Base-by-base conservation (phyloP, 805 yeast species). In the Yamadazyma insecticola region DNA sequence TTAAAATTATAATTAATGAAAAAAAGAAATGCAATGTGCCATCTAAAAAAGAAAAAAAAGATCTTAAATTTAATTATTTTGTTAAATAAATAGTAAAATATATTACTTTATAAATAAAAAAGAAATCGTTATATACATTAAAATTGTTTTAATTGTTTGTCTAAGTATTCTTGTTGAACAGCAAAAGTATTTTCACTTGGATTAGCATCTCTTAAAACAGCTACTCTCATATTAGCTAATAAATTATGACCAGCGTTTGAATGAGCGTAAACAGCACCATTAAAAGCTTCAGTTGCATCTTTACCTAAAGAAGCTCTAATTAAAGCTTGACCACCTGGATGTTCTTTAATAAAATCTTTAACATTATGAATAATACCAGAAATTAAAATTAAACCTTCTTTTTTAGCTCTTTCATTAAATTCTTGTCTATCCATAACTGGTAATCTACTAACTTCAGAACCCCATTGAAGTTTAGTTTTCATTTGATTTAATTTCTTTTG, bases 161-260 rank as follows among this genome's bases (percentile, higher is more conserved):
- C 63, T 55, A 68, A 50, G 46, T 57, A 55, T 37, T 61, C 56
- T 43, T 67, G 67, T 58, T 76, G 82, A 44, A 65, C 55, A 30
- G 58, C 68, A 46, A 63, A 76, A 13, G 81, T 77, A 45, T 76
- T 65, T 29, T 56, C 60, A 29, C 66, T 63, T 25, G 78, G 84
- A 44, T 73, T 74, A 29, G 78, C 68, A 41, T 80, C 89, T 55
- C 78, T 71, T 38, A 83, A 73, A 24, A 84, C 81, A 16, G 90
- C 92, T 12, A 84, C 78, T 69, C 94, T 78, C 84, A 82, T 74
- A 11, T 82, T 77, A 13, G 90, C 87, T 57, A 84, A 70, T 51
- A 83, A 62, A 57, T 84, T 84, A 56, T 81, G 88, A 14, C 92
- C 94, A 39, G 94, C 92, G 47, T 83, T 84, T 6, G 90, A 80